phyloP scores from a whole-genome alignment of 2,329 filamentous ascomycete species.

The Aureobasidium sp. region DNA sequence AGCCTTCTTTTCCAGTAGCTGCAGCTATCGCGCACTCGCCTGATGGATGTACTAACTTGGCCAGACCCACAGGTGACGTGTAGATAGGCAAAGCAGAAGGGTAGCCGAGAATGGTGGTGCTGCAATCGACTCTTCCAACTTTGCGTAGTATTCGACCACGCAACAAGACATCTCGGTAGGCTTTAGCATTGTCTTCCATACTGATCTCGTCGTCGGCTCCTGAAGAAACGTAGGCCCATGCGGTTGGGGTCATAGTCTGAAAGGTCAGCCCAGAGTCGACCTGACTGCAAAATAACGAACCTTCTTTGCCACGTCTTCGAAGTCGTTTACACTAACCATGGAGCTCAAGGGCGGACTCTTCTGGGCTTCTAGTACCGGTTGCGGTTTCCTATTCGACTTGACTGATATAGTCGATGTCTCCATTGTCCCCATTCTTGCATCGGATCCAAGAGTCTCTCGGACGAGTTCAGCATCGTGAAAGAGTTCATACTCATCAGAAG shows the following conservation, averaged over 20 bases:
- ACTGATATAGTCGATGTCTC: slow-evolving; percentile 16
- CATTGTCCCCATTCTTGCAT: slow-evolving; percentile 29
- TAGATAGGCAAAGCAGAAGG: slow-evolving; percentile 28
- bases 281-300: neutral
- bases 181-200: slow-evolving; percentile 32
- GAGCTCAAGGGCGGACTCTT: slow-evolving; percentile 39
- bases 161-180: slow-evolving; percentile 37
- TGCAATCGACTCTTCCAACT: slow-evolving; percentile 29
- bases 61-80: slow-evolving; percentile 29
- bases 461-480: slow-evolving; percentile 43
- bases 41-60: slow-evolving; percentile 27
- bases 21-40: slow-evolving; percentile 28
- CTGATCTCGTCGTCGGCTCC: slow-evolving; percentile 44
- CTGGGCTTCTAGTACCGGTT: slow-evolving; percentile 24
- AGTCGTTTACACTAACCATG: slow-evolving; percentile 40
- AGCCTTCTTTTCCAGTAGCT: slow-evolving; percentile 22
- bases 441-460: slow-evolving; percentile 33
- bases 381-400: slow-evolving; percentile 18
- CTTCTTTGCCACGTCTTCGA: slow-evolving; percentile 32
- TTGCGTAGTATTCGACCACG: slow-evolving; percentile 39
- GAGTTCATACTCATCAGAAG: slow-evolving; percentile 45
- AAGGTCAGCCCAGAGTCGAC: neutral
- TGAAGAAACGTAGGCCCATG: slow-evolving; percentile 40
- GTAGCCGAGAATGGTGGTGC: slow-evolving; percentile 26
- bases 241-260: slow-evolving; percentile 27